Evolutionary conservation across 139 green algal genomes (phyloP).

Genomic region (Tetradesmus obliquus): DNA sequence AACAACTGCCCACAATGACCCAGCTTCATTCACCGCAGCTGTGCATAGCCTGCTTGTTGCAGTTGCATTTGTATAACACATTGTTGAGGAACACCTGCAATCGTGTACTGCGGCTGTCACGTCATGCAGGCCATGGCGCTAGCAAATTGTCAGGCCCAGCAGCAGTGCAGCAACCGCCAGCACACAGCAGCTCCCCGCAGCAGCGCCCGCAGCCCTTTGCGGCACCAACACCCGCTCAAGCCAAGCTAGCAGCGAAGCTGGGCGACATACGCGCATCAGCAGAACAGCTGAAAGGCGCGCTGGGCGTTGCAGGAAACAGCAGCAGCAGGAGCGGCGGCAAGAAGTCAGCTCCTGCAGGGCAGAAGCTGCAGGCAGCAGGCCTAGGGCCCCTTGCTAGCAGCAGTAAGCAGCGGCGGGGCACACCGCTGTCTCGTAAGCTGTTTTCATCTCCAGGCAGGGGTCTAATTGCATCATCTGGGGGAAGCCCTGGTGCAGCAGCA

Average conservation of each 20-base stretch:
- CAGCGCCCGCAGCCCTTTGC: not conserved
- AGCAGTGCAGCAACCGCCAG: not conserved
- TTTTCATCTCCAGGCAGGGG: not conserved
- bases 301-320: not conserved
- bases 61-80: not conserved
- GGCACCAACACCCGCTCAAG: not conserved
- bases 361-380: not conserved
- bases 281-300: not conserved
- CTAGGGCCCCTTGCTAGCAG: not conserved
- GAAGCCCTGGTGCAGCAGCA: not conserved
- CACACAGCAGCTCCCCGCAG: not conserved
- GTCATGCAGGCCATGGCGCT: not conserved
- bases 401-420: not conserved
- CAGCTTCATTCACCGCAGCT: not conserved
- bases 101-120: not conserved
- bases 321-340: not conserved
- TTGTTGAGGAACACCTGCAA: no score
- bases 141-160: not conserved
- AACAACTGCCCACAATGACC: no score
- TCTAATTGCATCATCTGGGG: not conserved
- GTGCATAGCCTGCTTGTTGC: not conserved
- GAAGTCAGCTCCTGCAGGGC: not conserved
- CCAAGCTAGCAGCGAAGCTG: not conserved
- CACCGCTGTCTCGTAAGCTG: not conserved
- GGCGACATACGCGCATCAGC: slow-evolving; percentile 6